phyloP scores from a whole-genome alignment of 139 green algal genomes.

The Spirogloea muscicola region DNA sequence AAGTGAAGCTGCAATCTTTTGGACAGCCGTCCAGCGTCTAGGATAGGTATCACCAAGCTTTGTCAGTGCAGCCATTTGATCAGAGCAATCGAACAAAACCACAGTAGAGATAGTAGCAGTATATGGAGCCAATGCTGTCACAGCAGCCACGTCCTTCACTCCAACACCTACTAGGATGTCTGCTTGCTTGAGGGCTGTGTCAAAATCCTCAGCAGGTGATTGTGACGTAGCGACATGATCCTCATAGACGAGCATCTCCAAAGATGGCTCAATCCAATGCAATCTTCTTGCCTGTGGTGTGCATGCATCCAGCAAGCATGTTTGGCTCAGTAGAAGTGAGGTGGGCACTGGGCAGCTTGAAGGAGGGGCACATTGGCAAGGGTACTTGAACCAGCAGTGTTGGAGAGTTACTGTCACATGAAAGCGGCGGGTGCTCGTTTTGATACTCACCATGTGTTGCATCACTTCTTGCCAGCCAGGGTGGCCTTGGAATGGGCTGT shows the following conservation, averaged over 20 bases:
- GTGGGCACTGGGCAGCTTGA: not conserved
- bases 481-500: too few relatives aligned
- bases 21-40: constrained; percentile 7
- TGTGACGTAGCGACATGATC: not conserved
- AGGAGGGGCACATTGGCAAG: not conserved
- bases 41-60: constrained; percentile 1
- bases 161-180: constrained; percentile 24
- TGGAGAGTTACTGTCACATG: too few relatives aligned
- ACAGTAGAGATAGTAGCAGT: not conserved
- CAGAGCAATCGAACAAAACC: not conserved
- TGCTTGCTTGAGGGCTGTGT: constrained; percentile 13
- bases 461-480: constrained; percentile 37
- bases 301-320: not conserved
- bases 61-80: not conserved
- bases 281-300: constrained; percentile 9
- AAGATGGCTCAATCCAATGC: constrained; percentile 26
- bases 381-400: not conserved
- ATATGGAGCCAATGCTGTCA: not conserved
- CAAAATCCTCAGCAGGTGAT: not conserved
- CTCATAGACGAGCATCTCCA: constrained; percentile 22
- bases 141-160: constrained; percentile 5
- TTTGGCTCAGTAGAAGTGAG: not conserved
- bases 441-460: constrained; percentile 17
- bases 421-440: too few relatives aligned
- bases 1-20: not conserved